A percentile compares a stretch with the other conserved stretches of the same genome.
phyloP scores from a whole-genome alignment of 1,139 yeast genomes.

The Pichia terricola region DNA sequence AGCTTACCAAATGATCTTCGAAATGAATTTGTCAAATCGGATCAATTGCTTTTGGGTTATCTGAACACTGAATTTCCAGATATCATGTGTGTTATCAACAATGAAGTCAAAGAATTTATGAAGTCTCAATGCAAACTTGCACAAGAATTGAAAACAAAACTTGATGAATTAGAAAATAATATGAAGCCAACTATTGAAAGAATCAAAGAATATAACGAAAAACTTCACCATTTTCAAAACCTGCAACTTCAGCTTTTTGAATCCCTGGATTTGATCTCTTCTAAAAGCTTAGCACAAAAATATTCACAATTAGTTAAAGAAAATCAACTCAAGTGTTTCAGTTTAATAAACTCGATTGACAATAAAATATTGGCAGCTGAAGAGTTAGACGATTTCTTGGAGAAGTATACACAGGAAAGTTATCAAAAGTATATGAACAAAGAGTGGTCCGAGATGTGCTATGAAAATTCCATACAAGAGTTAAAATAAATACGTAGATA shows the following conservation, averaged over 20 bases:
- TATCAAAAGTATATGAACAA: slow-evolving; percentile 14
- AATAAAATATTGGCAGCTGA: slow-evolving; percentile 1
- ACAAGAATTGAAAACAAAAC: not conserved
- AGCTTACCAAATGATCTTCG: not conserved
- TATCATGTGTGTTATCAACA: not conserved
- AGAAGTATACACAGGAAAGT: slow-evolving; percentile 36
- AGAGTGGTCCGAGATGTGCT: not conserved
- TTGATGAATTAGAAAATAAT: not conserved
- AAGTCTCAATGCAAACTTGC: not conserved
- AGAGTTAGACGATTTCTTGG: slow-evolving; percentile 29
- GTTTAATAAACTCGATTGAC: not conserved
- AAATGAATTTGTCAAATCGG: not conserved
- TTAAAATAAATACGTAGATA: not conserved
- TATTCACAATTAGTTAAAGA: not conserved
- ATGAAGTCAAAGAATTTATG: not conserved
- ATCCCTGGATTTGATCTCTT: not conserved
- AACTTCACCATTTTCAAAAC: not conserved
- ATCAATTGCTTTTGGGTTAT: not conserved
- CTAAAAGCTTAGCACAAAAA: not conserved
- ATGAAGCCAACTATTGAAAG: not conserved
- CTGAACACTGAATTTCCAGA: not conserved
- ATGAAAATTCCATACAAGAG: not conserved
- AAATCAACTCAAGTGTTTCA: not conserved
- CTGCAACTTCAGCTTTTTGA: not conserved
- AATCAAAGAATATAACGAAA: not conserved